These are phyloP conservation scores for Stenocarpella maydis DNA, from an alignment of 2,329 filamentous ascomycete genomes.

Conservation along the genomic window DNA sequence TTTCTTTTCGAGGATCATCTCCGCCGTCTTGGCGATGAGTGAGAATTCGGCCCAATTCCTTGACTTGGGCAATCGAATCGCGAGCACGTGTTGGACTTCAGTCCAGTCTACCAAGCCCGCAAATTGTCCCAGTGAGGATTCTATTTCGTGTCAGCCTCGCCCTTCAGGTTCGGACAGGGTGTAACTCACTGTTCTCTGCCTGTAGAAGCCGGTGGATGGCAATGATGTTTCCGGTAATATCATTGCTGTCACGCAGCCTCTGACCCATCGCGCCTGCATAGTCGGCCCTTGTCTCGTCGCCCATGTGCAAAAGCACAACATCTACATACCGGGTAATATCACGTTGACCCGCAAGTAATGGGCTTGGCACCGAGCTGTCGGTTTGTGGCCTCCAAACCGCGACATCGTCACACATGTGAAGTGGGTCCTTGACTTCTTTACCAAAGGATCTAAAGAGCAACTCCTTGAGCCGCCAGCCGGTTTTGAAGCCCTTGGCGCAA, in stretches of 20 bases:
- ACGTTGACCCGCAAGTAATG: conserved; percentile 43
- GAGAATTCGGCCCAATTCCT: conserved; percentile 45
- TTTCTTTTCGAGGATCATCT: conserved; percentile 58
- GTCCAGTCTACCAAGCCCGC: conserved; percentile 47
- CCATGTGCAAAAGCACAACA: conserved; percentile 38
- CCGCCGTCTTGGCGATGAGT: conserved; percentile 52
- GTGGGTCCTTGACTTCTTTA: conserved; percentile 43
- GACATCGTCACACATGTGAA: conserved; percentile 40
- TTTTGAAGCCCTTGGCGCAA: conserved; percentile 36
- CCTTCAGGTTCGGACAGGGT: background rate
- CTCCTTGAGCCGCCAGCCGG: conserved; percentile 56
- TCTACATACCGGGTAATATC: conserved; percentile 43
- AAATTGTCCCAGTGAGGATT: conserved; percentile 25
- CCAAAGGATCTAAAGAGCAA: conserved; percentile 52
- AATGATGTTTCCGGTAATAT: conserved; percentile 51
- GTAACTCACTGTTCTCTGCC: conserved; percentile 39
- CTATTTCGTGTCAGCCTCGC: conserved; percentile 10
- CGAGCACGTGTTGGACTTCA: conserved; percentile 52
- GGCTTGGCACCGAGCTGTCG: conserved; percentile 40
- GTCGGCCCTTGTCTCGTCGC: conserved; percentile 43
- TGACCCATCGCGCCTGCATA: conserved; percentile 51
- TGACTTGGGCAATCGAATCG: conserved; percentile 43
- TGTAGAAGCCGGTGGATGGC: conserved; percentile 51
- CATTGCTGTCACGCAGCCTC: conserved; percentile 42
- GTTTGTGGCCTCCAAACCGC: background rate